Evolutionary conservation across 1,284 basidiomycete species (phyloP).

Genomic region (Entoloma clypeatum): DNA sequence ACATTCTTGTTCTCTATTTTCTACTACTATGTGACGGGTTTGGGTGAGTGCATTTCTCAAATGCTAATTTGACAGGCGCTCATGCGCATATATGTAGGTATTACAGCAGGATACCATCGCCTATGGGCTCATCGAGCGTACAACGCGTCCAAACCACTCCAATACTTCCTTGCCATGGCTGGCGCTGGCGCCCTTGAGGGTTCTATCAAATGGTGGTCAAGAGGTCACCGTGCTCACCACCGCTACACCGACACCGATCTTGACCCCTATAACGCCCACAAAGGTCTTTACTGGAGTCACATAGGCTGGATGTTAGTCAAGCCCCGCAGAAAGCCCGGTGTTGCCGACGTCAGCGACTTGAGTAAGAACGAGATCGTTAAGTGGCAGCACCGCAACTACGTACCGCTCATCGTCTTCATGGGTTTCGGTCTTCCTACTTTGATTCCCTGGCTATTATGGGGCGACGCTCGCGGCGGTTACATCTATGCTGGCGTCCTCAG

Average conservation of each 20-base stretch:
- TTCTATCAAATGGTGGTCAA: constrained; percentile 94
- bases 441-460: constrained; percentile 80
- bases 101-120: constrained; percentile 85
- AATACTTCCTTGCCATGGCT: constrained; percentile 74
- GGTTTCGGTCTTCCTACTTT: constrained; percentile 73
- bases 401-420: constrained; percentile 69
- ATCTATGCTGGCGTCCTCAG: constrained; percentile 84
- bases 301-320: constrained; percentile 94
- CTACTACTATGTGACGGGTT: constrained; percentile 85
- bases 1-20: constrained; percentile 70
- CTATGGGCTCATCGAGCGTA: constrained; percentile 91
- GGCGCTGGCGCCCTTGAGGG: constrained; percentile 89
- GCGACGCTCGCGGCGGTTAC: constrained; percentile 81
- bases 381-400: constrained; percentile 87
- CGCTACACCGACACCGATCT: constrained; percentile 95
- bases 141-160: constrained; percentile 79
- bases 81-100: constrained; percentile 33
- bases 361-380: constrained; percentile 72
- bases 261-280: constrained; percentile 90
- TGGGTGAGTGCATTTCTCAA: constrained; percentile 45
- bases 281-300: constrained; percentile 78
- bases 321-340: constrained; percentile 82
- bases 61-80: constrained; percentile 7
- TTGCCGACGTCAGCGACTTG: constrained; percentile 85
- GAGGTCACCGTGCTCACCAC: constrained; percentile 91